Base-by-base conservation (phyloP, 2,329 filamentous ascomycete species). In the Teratosphaeria epicoccoides region DNA sequence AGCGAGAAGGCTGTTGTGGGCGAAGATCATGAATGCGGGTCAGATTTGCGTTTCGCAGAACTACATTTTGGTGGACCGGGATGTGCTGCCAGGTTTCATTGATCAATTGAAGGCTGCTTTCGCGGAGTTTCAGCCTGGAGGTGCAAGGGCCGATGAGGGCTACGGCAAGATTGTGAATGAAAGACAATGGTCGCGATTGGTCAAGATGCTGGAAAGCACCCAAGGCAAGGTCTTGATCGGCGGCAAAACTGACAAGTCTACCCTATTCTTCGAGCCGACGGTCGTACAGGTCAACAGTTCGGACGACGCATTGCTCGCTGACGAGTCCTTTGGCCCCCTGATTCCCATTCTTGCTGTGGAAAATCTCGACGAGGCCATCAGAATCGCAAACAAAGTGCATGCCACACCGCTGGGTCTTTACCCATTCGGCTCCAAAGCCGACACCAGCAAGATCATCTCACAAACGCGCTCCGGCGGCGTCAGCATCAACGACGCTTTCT, bases 11-110 rank as follows among this genome's bases (percentile, higher is more conserved):
- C 76, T 97, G 50, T 74, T 95, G 46, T 98, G 90, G 89, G 86
- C 84, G 47, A 98, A 97, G 77, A 78, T 81, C 3, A 67, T 88
- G 55, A 93, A 93, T 66, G 85, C 87, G 3, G 93, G 93, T 23
- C 93, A 98, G 71, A 78, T 96, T 58, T 98, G 93, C 69, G 80
- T 96, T 57, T 88, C 84, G 24, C 89, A 96, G 64, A 96, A 97
- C 75, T 96, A 95, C 70, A 83, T 87, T 49, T 77, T 96, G 49
- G 81, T 95, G 24, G 88, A 97, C 66, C 82, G 81, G 59, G 79
- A 82, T 45, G 91, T 24, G 76, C 82, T 12, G 22, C 47, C 51
- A 6, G 50, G 49, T 1, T 55, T 58, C 61, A 73, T 97, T 56
- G 76, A 81, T 50, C 57, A 87, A 63, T 77, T 97, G 63, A 85